Evolutionary conservation across 768 basidiomycete genomes (phyloP), one percentile per base, ranked within the genome.

Genomic region (Glaciozyma martinii): DNA sequence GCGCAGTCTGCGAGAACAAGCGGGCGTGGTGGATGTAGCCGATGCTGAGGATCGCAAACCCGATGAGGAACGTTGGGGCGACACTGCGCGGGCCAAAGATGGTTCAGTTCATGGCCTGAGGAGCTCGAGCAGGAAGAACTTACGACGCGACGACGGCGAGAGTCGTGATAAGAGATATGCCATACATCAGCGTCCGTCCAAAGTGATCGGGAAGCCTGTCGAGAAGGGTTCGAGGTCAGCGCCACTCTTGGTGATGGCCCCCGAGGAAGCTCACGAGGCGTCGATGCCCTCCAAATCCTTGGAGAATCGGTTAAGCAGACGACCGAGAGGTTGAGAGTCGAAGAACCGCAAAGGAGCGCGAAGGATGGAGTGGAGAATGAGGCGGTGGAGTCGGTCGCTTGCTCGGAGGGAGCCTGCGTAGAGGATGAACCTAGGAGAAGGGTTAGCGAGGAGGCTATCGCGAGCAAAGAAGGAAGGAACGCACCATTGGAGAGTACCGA

Each of bases 1-100:
- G 71, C 19, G 74, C 75, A 8, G 77, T 75, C 27, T 73, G 70
- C 16, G 76, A 68, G 67, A 79, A 80, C 9, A 70, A 61, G 42
- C 63, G 53, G 16, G 73, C 73, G 43, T 67, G 53, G 30, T 65
- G 63, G n/a, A 55, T 56, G 60, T 65, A 71, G 8, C 49, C 65
- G 33, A 69, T 21, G 23, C 65, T 60, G 33, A 73, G 50, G 30
- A 71, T 8, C 12, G 61, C 58, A 59, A 74, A 74, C 1, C 68
- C 72, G 59, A 71, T 6, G n/a, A 74, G 46, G 66, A 74, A 72
- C 18, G 59, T 44, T 1, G 73, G 73, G 9, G 73, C 65, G 8
- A 71, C 62, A 6, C 65, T 65, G 53, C 37, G 12, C 5, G 37
- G 5, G 29, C 19, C 7, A 3, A 3, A 43, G 10, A 30, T 46